A percentile compares a stretch with the other conserved stretches of the same genome.
phyloP scores from a whole-genome alignment of 208 protist genomes.

The Naegleria gruberi region DNA sequence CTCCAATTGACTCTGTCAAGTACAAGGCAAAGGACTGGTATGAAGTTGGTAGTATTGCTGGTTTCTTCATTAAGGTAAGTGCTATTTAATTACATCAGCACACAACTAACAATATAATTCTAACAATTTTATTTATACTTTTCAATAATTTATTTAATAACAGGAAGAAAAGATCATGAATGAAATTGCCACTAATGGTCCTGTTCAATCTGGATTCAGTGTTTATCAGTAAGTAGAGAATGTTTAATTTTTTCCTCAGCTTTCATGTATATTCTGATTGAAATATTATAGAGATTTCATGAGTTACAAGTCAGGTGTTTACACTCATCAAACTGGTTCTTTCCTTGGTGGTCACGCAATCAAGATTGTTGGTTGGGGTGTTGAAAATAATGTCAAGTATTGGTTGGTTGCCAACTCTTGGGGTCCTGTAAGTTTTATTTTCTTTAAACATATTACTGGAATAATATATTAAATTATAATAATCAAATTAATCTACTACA shows the following conservation, averaged over 20 bases:
- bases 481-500: too few relatives aligned
- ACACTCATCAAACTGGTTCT: slow-evolving; percentile 57
- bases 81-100: too few relatives aligned
- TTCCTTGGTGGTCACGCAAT: slow-evolving; percentile 71
- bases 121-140: too few relatives aligned
- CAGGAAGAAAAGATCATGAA: slow-evolving; percentile 49
- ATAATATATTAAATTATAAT: too few relatives aligned
- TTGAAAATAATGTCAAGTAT: slow-evolving; percentile 50
- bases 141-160: too few relatives aligned
- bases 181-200: slow-evolving; percentile 68
- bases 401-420: slow-evolving; percentile 83
- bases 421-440: slow-evolving; percentile 41
- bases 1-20: not conserved
- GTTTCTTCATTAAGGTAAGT: not conserved
- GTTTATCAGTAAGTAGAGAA: too few relatives aligned
- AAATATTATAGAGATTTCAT: slow-evolving; percentile 74
- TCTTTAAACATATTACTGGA: too few relatives aligned
- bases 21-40: not conserved
- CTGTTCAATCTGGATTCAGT: slow-evolving; percentile 68
- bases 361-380: slow-evolving; percentile 71
- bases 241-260: too few relatives aligned
- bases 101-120: too few relatives aligned
- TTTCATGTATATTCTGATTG: too few relatives aligned
- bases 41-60: not conserved
- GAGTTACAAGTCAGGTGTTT: slow-evolving; percentile 73